These are phyloP conservation scores for Cardamine resedifolia DNA, from an alignment of 345 rosid species.

Conservation along the genomic window DNA sequence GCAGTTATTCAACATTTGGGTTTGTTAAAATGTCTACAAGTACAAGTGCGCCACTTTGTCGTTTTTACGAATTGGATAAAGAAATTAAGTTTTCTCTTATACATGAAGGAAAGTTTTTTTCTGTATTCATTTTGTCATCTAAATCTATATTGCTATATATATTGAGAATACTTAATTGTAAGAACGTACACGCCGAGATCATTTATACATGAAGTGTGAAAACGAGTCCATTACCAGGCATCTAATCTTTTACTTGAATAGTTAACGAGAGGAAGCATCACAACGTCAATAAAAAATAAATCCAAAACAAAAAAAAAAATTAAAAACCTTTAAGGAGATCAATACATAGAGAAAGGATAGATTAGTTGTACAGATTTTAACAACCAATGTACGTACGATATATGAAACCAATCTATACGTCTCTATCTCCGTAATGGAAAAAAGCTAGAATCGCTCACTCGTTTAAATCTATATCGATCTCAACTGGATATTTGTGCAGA, in stretches of 20 bases:
- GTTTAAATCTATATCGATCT: slow-evolving; percentile 27
- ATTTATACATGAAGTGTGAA: not conserved
- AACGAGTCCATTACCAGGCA: not conserved
- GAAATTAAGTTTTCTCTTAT: not conserved
- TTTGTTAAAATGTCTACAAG: slow-evolving; percentile 3
- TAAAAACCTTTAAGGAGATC: not conserved
- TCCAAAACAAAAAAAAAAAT: too few species aligned
- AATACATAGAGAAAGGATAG: not conserved
- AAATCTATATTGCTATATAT: not conserved
- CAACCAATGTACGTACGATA: slow-evolving; percentile 6
- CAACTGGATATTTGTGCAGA: slow-evolving; percentile 39
- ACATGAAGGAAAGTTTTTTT: not conserved
- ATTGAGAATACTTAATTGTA: not conserved
- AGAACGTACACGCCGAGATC: not conserved
- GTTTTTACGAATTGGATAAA: not conserved
- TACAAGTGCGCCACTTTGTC: not conserved
- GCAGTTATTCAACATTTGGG: not conserved
- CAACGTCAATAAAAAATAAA: not conserved
- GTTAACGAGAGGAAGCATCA: not conserved
- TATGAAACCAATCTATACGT: not conserved
- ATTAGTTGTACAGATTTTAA: not conserved
- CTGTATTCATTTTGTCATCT: not conserved
- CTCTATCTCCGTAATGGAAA: not conserved
- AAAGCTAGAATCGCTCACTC: not conserved
- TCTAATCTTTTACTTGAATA: not conserved